Conservation (phyloP, 2,329 filamentous ascomycete genomes). For the Paramyrothecium sp. region DNA sequence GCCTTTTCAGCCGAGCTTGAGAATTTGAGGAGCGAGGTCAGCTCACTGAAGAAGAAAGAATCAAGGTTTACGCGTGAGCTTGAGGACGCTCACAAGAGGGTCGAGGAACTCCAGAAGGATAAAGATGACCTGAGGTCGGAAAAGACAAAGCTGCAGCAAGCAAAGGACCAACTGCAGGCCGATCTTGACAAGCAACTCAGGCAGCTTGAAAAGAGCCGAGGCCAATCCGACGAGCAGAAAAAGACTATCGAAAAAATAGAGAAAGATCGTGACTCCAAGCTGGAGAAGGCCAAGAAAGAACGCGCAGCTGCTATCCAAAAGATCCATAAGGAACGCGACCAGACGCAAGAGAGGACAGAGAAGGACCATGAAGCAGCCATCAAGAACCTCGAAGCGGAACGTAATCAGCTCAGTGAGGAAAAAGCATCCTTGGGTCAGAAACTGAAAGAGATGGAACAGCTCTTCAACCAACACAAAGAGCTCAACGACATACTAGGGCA, state of each 20-base stretch:
- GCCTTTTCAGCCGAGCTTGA: background rate
- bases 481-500: constrained; percentile 20
- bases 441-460: constrained; percentile 23
- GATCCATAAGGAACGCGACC: constrained; percentile 16
- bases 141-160: background rate
- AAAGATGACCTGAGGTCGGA: background rate
- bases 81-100: background rate
- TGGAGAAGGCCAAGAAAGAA: constrained; percentile 19
- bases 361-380: background rate
- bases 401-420: constrained; percentile 1
- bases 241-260: constrained; percentile 8
- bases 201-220: background rate
- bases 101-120: background rate
- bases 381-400: background rate
- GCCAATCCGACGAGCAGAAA: background rate
- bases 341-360: background rate
- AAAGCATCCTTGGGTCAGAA: constrained; percentile 18
- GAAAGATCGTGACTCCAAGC: constrained; percentile 14
- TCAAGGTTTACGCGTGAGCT: background rate
- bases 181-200: background rate
- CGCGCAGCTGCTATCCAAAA: constrained; percentile 15
- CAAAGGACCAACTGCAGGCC: background rate
- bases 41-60: background rate
- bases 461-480: constrained; percentile 19
- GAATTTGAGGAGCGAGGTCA: background rate